phyloP scores from a whole-genome alignment of 108 stramenopile species.

The Epipyxis sp. region DNA sequence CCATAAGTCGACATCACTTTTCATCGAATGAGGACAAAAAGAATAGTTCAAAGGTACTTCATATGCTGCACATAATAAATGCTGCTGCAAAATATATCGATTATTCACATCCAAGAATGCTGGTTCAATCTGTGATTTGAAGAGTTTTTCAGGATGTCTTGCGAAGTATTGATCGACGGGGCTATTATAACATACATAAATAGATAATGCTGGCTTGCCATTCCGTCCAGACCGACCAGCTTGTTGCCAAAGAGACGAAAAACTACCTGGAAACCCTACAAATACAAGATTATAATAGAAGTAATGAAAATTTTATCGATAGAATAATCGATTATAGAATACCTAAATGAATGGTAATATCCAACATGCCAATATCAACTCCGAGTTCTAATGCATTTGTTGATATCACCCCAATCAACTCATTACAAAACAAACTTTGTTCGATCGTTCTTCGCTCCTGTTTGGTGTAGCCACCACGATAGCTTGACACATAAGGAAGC shows the following conservation, averaged over 20 bases:
- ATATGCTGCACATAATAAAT: constrained; percentile 70
- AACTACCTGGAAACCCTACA: constrained; percentile 34
- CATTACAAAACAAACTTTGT: constrained; percentile 69
- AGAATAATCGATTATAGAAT: constrained; percentile 68
- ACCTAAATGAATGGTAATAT: constrained; percentile 86
- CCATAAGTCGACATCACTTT: too few species aligned
- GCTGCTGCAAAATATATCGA: constrained; percentile 70
- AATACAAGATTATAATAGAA: constrained; percentile 2
- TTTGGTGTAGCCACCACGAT: constrained; percentile 87
- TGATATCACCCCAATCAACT: constrained; percentile 80
- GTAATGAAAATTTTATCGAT: constrained; percentile 45
- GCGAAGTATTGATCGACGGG: constrained; percentile 72
- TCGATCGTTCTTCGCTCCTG: constrained; percentile 80
- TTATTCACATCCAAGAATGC: constrained; percentile 73
- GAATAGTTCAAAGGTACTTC: constrained; percentile 27
- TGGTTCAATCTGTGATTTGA: constrained; percentile 64
- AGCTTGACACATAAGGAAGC: constrained; percentile 68
- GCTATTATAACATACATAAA: constrained; percentile 77
- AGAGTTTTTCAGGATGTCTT: constrained; percentile 64
- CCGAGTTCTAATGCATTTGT: constrained; percentile 90
- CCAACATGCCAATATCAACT: constrained; percentile 87
- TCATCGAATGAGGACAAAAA: too few species aligned
- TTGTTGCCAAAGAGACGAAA: constrained; percentile 68
- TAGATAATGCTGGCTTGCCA: constrained; percentile 64
- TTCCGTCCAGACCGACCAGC: constrained; percentile 89